A percentile compares a stretch with the other conserved stretches of the same genome.
Conservation (phyloP, 2,329 filamentous ascomycete genomes). For the Whalleya microplaca region DNA sequence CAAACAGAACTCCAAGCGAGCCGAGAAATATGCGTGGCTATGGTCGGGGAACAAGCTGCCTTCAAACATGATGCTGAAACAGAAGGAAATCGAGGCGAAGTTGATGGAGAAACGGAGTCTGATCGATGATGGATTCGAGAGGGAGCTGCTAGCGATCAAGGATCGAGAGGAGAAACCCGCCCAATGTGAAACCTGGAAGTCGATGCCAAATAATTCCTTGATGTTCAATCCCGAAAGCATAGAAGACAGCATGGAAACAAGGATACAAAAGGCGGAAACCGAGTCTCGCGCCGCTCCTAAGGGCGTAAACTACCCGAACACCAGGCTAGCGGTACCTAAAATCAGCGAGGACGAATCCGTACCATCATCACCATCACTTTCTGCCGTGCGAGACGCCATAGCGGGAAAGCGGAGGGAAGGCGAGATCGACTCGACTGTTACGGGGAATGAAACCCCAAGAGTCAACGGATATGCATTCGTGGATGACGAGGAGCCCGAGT, state of each 20-base stretch:
- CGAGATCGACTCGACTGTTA: slow-evolving; percentile 62
- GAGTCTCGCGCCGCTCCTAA: slow-evolving; percentile 76
- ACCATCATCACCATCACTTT: slow-evolving; percentile 81
- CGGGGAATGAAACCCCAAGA: slow-evolving; percentile 78
- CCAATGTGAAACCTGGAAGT: slow-evolving; percentile 75
- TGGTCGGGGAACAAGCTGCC: slow-evolving; percentile 87
- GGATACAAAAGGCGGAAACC: slow-evolving; percentile 69
- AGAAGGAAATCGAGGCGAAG: slow-evolving; percentile 63
- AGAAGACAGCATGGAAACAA: slow-evolving; percentile 63
- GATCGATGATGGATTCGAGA: slow-evolving; percentile 60
- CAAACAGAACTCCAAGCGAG: slow-evolving; percentile 82
- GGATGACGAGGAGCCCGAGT: slow-evolving; percentile 71
- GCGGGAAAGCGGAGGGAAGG: slow-evolving; percentile 68
- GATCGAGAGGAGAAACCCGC: slow-evolving; percentile 75
- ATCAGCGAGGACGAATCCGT: slow-evolving; percentile 46
- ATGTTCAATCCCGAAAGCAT: slow-evolving; percentile 81
- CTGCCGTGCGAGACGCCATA: slow-evolving; percentile 82
- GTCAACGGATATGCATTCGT: slow-evolving; percentile 96
- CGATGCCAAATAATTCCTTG: slow-evolving; percentile 75
- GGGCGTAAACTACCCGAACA: slow-evolving; percentile 80
- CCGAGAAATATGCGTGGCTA: slow-evolving; percentile 86
- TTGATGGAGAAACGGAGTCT: slow-evolving; percentile 52
- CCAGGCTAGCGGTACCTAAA: slow-evolving; percentile 65
- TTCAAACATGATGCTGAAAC: slow-evolving; percentile 75
- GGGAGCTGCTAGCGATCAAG: slow-evolving; percentile 64